Base-by-base conservation (phyloP, 2,329 filamentous ascomycete genomes). In the Colletotrichum sidae region DNA sequence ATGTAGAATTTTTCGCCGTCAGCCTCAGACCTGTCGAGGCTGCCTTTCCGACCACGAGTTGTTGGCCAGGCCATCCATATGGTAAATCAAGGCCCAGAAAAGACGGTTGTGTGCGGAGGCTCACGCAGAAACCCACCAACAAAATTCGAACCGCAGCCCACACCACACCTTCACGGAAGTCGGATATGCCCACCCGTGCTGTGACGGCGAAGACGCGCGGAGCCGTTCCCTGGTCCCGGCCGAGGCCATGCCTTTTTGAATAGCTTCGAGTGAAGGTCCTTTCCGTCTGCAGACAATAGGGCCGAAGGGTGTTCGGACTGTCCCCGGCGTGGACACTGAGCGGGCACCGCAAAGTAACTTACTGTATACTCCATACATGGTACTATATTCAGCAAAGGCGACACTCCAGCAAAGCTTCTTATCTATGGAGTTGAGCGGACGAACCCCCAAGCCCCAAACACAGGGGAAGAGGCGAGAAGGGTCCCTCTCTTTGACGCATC, bases 341-440 rank as follows among this genome's bases (percentile, higher is more conserved):
- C 47, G 39, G 17, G 15, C 15, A n/a, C 17, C 15, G 15, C 44
- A 17, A n/a, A 15, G 15, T 17, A n/a, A 53, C 63, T 65, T 65
- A 65, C 25, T 25, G 25, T 5, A 25, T 25, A 25, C 25, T 25
- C 25, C 4, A 25, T 25, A 5, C 25, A 25, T 25, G 25, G 25
- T 25, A 25, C 4, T 25, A 25, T 25, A 25, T 25, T 25, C 25
- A 25, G 25, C 25, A 25, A 25, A 25, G 25, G 25, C 25, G 25
- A 25, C 25, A 17, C 44, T n/a, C 44, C 17, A 17, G 6, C 44
- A 17, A n/a, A 15, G 15, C 37, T 17, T 56, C 63, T 65, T 65
- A 65, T 65, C 63, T 65, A 62, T 57, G 58, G 63, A 63, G 63
- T 46, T 25, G 42, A 12, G 42, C 35, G 45, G 49, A 45, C 50